Base-by-base conservation (phyloP, 352 stramenopile species). In the Phytophthora fragariae region DNA sequence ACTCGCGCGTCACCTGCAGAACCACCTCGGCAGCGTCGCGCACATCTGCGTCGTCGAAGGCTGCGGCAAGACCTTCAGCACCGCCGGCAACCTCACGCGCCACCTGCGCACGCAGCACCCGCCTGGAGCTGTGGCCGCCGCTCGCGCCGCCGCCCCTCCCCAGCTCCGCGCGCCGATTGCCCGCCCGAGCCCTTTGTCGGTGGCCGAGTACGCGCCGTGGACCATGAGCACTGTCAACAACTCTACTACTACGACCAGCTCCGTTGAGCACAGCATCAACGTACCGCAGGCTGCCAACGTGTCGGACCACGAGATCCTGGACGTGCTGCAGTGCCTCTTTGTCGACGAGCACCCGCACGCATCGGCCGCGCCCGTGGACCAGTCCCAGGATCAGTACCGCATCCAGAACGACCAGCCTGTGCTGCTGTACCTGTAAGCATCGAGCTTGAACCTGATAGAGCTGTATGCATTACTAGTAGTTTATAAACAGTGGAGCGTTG, bases 21-120 rank as follows among this genome's bases (percentile, higher is more conserved):
- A 84, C 69, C 82, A 90, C 68, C 70, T 85, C 47, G 83, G 83
- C 56, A 83, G 77, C 61, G 78, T 83, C 14, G 81, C 81, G 10
- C 81, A 89, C 69, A 84, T 83, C 54, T 92, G 85, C 76, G 72
- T 78, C 11, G 69, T 84, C 14, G 83, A 88, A 53, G 75, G 78
- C 21, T 92, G 85, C 58, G 76, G 77, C 62, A 89, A 90, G 72
- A 88, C 81, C 1, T 92, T 92, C 65, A 90, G 83, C 71, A 92
- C 85, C 17, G 75, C 80, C 1, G 85, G 85, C 29, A 92, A 92
- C 70, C 78, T 92, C 47, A 92, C 85, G 35, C 83, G 85, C 41
- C 85, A 92, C 73, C 75, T 92, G 65, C 85, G 85, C 47, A 85
- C 82, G 58, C 82, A 92, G 66, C 84, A 91, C 72, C 80, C 80